Percentiles rank a stretch among this genome's conserved stretches.
Conservation (phyloP, 148 eudicot species). For the Rhododendron vialii region DNA sequence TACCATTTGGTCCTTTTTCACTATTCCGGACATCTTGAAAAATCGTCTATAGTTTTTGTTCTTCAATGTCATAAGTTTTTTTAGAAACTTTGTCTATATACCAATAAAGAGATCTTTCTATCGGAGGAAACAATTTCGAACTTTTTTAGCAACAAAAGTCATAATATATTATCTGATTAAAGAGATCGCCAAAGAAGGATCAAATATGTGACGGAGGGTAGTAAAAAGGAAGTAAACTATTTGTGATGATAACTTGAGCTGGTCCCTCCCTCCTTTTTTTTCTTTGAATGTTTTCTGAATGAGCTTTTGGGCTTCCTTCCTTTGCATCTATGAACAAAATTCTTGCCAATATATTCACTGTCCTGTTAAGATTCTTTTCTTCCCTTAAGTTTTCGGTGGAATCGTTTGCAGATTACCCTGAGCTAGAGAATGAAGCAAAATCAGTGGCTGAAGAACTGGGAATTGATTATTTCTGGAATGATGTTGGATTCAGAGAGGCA, state of each 20-base stretch:
- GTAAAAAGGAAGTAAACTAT: not conserved
- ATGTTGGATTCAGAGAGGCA: constrained; percentile 53
- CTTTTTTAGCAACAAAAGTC: not conserved
- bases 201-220: not conserved
- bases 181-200: not conserved
- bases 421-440: constrained; percentile 74
- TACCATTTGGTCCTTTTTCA: not conserved
- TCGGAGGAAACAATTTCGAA: not conserved
- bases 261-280: not conserved
- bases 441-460: constrained; percentile 70
- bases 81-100: not conserved
- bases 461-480: constrained; percentile 52
- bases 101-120: not conserved
- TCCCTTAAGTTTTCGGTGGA: not conserved
- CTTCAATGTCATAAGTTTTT: not conserved
- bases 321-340: not conserved
- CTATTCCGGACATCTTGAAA: not conserved
- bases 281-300: not conserved
- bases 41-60: not conserved
- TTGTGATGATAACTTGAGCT: constrained; percentile 2
- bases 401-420: constrained; percentile 67
- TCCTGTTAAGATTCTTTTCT: not conserved
- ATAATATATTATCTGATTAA: not conserved
- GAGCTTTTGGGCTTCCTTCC: not conserved
- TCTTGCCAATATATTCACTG: not conserved